phyloP scores from a whole-genome alignment of 768 basidiomycete genomes.

The Boletus sp. region DNA sequence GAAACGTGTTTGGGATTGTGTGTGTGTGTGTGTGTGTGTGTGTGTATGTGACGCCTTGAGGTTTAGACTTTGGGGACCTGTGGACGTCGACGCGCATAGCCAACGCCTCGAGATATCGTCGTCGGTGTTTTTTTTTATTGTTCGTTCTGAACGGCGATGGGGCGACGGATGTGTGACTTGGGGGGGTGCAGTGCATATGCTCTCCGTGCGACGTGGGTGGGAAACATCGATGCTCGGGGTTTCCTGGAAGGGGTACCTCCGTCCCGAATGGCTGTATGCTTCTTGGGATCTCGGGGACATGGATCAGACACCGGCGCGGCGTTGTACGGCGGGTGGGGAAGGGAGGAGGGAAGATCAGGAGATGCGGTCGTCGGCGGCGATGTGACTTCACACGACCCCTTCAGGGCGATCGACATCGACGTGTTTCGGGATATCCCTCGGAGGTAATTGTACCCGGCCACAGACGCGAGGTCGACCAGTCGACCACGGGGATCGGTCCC shows the following conservation, averaged over 20 bases:
- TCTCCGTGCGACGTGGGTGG: not conserved
- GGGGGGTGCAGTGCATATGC: too few species aligned
- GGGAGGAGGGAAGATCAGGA: too few species aligned
- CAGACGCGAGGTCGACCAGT: not conserved
- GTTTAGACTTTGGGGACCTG: conserved; percentile 13
- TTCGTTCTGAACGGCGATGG: not conserved
- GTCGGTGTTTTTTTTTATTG: not conserved
- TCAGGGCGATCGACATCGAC: not conserved
- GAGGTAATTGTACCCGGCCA: conserved; percentile 2
- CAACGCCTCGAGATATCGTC: conserved; percentile 9
- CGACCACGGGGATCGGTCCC: too few species aligned
- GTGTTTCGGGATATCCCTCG: not conserved
- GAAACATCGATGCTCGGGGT: not conserved
- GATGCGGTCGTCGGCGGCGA: conserved; percentile 13
- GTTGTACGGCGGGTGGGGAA: not conserved
- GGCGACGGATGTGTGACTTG: too few species aligned
- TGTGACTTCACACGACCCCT: not conserved
- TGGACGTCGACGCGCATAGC: not conserved
- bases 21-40: not conserved
- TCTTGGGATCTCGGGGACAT: not conserved
- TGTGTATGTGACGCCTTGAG: not conserved
- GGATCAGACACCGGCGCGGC: conserved; percentile 1
- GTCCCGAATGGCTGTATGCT: not conserved
- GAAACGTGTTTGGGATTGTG: conserved; percentile 5
- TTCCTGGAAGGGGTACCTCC: not conserved